Evolutionary conservation across 805 yeast genomes (phyloP).

Genomic region (Wickerhamiella slavikovae): DNA sequence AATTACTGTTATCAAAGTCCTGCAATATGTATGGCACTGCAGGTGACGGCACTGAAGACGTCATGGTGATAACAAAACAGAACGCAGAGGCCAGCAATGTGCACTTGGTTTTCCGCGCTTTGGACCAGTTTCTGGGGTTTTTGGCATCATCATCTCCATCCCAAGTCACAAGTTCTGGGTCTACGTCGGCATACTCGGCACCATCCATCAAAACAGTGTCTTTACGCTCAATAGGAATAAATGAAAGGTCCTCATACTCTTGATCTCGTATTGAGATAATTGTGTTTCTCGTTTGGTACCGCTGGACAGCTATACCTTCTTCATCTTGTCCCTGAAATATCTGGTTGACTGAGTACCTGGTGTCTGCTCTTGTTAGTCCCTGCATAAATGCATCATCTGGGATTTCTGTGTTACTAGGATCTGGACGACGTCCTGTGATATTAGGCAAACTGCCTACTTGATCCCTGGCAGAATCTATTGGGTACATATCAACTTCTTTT

Average conservation of each 20-base stretch:
- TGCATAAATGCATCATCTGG: no score
- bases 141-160: conserved; percentile 38
- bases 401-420: no score
- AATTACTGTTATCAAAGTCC: conserved; percentile 23
- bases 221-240: conserved; percentile 11
- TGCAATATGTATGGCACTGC: conserved; percentile 30
- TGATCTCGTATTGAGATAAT: conserved; percentile 15
- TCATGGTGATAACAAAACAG: conserved; percentile 38
- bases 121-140: conserved; percentile 46
- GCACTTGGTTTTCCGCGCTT: conserved; percentile 22
- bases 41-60: conserved; percentile 43
- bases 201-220: conserved; percentile 23
- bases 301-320: conserved; percentile 20
- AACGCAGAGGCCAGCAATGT: conserved; percentile 30
- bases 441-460: no score
- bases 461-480: no score
- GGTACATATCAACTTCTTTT: no score
- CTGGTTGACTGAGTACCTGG: conserved; percentile 12
- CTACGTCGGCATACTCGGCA: conserved; percentile 30
- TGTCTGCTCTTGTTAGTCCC: background rate
- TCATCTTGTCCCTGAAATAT: conserved; percentile 24
- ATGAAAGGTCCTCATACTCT: conserved; percentile 6
- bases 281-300: conserved; percentile 26
- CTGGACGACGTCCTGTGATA: no score
- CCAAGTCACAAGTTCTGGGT: conserved; percentile 54